phyloP scores from a whole-genome alignment of 345 rosid genomes.

The Nephelium lappaceum region DNA sequence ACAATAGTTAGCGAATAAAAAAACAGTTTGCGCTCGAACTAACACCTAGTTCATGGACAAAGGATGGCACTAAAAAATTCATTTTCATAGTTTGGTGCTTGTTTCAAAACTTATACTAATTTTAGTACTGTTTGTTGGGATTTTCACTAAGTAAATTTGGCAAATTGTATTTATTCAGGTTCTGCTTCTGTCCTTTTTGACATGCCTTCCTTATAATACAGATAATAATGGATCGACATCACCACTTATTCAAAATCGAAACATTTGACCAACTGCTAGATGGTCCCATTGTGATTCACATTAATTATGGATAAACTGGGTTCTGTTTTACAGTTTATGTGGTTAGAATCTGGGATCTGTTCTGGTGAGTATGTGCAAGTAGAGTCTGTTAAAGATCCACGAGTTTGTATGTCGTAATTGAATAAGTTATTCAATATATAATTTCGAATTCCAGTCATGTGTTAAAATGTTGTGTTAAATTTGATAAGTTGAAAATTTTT shows the following conservation, averaged over 20 bases:
- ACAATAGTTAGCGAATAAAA: no score
- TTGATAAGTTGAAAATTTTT: neutral
- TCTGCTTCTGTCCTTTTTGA: neutral
- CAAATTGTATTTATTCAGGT: neutral
- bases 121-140: no score
- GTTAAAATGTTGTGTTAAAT: slow-evolving; percentile 19
- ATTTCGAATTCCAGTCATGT: neutral
- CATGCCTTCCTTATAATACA: neutral
- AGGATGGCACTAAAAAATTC: no score
- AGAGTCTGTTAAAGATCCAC: neutral
- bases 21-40: no score
- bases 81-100: no score
- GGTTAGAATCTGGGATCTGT: neutral
- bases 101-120: no score
- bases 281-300: slow-evolving; percentile 11
- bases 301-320: neutral
- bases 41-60: no score
- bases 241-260: neutral
- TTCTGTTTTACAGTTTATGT: neutral
- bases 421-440: neutral
- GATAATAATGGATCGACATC: neutral
- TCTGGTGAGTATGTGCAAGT: neutral
- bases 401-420: neutral
- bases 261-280: neutral
- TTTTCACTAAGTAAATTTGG: no score